Evolutionary conservation across 345 rosid genomes (phyloP), one percentile per base, ranked within the genome.

Genomic region (Populus pruinosa): DNA sequence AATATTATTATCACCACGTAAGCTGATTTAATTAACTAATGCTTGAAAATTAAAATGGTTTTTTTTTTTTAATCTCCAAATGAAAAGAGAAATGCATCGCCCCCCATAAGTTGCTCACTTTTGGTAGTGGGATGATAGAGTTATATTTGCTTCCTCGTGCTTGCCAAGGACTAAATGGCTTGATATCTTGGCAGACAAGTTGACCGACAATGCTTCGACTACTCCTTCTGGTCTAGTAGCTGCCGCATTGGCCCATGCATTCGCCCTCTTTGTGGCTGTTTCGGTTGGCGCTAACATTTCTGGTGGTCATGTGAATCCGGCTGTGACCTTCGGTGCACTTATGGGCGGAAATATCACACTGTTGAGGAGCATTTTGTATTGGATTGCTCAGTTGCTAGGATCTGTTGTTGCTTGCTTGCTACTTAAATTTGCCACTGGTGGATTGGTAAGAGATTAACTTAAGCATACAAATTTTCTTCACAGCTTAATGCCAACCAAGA

Each of bases 361-460:
- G 1, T 55, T 73, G 69, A 64, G 77, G 63, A 72, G 77, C 29
- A 73, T 78, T 73, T 73, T 78, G 68, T 78, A 78, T 21, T 78
- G 81, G 81, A 73, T 78, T 41, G 81, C 81, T 1, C 81, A 78
- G 50, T 56, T 78, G 68, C 69, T 78, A 2, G 81, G 81, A 11
- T 78, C 81, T 53, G 77, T 78, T 29, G 81, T 73, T 67, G 81
- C 81, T 38, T 78, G 81, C 76, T 66, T 71, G 23, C 81, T 78
- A 5, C 81, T 78, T 56, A 78, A 78, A 56, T 73, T 36, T 61
- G 29, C 77, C 73, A 73, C 81, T 1, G 81, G 77, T 27, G 77
- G 77, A 7, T 25, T 73, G 77, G 81, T 78, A 67, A 20, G 72
- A 8, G 18, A 50, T 27, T 14, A 21, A 4, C 21, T 25, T 62